Evolutionary conservation across 805 yeast species (phyloP).

Genomic region (Clavispora carvajalis): DNA sequence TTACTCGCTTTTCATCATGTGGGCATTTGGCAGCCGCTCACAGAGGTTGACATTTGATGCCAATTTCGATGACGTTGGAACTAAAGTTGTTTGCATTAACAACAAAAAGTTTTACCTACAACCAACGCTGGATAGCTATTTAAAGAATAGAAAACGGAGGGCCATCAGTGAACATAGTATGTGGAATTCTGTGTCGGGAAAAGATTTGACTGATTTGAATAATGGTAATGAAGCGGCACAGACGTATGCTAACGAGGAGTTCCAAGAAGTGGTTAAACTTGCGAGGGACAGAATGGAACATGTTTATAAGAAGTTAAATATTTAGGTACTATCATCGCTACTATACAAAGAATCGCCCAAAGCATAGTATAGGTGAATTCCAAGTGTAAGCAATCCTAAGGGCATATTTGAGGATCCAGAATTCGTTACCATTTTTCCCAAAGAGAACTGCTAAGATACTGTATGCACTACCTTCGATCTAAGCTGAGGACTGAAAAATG

Average conservation of each 20-base stretch:
- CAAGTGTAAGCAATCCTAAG: too few relatives aligned
- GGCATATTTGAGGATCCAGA: too few relatives aligned
- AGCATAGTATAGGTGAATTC: too few relatives aligned
- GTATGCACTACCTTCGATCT: neutral
- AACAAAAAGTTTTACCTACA: conserved; percentile 5
- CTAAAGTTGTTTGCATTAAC: conserved; percentile 2
- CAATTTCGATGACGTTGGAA: neutral
- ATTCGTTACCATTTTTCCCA: too few relatives aligned
- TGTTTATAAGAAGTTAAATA: conserved; percentile 5
- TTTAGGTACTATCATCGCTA: neutral
- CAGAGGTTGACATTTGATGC: neutral
- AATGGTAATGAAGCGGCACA: neutral
- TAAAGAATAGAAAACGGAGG: conserved; percentile 4
- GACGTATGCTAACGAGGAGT: conserved; percentile 3
- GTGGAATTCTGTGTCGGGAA: conserved; percentile 14
- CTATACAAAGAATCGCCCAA: neutral
- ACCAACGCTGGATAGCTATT: conserved; percentile 10
- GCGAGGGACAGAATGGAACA: conserved; percentile 12
- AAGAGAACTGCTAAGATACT: too few relatives aligned
- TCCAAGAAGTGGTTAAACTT: conserved; percentile 12
- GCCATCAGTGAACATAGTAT: conserved; percentile 5
- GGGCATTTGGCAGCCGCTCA: conserved; percentile 1
- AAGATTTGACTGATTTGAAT: neutral
- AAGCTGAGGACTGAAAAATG: neutral
- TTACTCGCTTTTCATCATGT: conserved; percentile 6